Evolutionary conservation across 768 basidiomycete genomes (phyloP), one percentile per base, ranked within the genome.

Genomic region (Mycena pura): DNA sequence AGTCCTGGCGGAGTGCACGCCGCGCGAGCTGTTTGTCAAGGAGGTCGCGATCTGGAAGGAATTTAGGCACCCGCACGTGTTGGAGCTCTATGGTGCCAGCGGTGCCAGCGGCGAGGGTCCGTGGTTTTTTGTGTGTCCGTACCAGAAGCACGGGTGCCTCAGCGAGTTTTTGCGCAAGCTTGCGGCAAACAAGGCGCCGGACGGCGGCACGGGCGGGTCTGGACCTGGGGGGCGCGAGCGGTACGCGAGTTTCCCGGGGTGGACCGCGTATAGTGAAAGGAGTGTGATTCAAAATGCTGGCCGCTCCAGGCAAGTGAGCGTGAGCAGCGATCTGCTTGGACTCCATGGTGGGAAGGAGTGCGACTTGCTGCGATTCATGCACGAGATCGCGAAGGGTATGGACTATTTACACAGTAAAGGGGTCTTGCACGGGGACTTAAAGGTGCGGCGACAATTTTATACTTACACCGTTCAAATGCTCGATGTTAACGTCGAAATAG

Each of bases 351-450:
- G 62, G 22, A 76, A 78, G 44, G 75, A 77, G 34, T 74, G 74
- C 17, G 84, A 89, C 62, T 70, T 83, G 36, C 77, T 88, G 67
- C 78, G 81, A 65, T 86, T 86, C 73, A 84, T 93, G 70, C 79
- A 86, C 57, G 88, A 93, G 73, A 85, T 93, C 63, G 87, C 91
- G 13, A 82, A 84, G 67, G 93, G 92, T 9, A 92, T 95, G 92
- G 82, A 85, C 51, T 93, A 94, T 71, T 72, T 95, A 62, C 93
- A 95, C 72, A 68, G 72, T 6, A 74, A 82, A 59, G 87, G 83
- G 3, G 83, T 93, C 4, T 69, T 92, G 62, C 93, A 95, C 69
- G 92, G 92, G 1, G 90, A 93, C 73, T 78, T 95, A 48, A 94
- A 93, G 81, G 91, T 89, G 31, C 22, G 50, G 6, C 52, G 78